These are phyloP conservation scores for Citrus trifoliata DNA, from an alignment of 345 rosid genomes.

Conservation along the genomic window DNA sequence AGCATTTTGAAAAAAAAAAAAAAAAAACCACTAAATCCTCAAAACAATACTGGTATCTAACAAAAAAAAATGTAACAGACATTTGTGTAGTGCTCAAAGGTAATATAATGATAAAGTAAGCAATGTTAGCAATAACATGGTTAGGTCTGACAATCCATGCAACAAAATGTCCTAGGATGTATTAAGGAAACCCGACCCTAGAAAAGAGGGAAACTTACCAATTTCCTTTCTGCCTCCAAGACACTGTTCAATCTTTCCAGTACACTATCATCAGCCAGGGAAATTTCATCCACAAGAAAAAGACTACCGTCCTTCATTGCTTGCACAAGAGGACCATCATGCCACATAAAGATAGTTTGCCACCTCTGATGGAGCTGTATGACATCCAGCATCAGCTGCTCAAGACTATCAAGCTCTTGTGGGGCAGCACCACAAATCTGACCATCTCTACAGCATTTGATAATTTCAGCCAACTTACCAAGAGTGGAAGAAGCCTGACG, in stretches of 20 bases:
- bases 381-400: slow-evolving; percentile 51
- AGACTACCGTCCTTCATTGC: slow-evolving; percentile 88
- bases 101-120: not conserved
- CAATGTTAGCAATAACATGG: not conserved
- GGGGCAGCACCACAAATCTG: slow-evolving; percentile 27
- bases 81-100: not conserved
- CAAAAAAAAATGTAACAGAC: not conserved
- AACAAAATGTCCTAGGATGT: not conserved
- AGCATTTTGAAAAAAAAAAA: too few species aligned
- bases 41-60: not conserved
- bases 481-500: slow-evolving; percentile 55
- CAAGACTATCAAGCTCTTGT: slow-evolving; percentile 48
- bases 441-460: slow-evolving; percentile 44
- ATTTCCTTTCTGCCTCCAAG: slow-evolving; percentile 82
- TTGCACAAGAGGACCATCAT: slow-evolving; percentile 95
- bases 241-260: slow-evolving; percentile 92
- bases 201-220: slow-evolving; percentile 44
- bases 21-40: not conserved
- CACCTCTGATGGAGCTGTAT: slow-evolving; percentile 61
- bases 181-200: not conserved
- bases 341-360: slow-evolving; percentile 88
- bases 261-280: slow-evolving; percentile 97
- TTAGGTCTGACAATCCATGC: not conserved
- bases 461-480: slow-evolving; percentile 33
- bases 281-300: slow-evolving; percentile 92